Evolutionary conservation across 176 grass and related monocot genomes (phyloP).

Genomic region (Musa troglodytarum): DNA sequence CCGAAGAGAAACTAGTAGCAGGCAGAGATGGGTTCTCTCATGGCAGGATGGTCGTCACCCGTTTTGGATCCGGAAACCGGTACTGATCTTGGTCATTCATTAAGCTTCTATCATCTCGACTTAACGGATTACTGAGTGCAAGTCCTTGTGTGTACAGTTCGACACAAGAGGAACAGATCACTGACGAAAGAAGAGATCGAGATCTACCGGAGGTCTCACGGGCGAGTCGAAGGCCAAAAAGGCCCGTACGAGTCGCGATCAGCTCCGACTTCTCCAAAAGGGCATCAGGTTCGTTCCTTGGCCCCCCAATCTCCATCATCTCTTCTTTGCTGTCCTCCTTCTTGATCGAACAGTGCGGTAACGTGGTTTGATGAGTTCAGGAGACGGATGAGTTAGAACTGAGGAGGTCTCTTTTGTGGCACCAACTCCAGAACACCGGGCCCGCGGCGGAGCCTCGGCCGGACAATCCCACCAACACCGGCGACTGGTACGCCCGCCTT

Average conservation of each 20-base stretch:
- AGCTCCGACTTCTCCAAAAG: not conserved
- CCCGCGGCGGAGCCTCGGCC: too few species aligned
- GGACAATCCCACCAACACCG: not conserved
- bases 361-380: too few species aligned
- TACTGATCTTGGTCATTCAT: not conserved
- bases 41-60: slow-evolving; percentile 67
- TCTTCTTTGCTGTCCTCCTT: too few species aligned
- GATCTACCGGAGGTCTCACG: slow-evolving; percentile 45
- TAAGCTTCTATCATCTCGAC: not conserved
- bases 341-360: too few species aligned
- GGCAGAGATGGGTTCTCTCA: slow-evolving; percentile 64
- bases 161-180: slow-evolving; percentile 43
- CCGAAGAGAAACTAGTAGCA: not conserved
- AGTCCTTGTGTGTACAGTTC: slow-evolving; percentile 24
- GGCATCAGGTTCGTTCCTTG: not conserved
- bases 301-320: too few species aligned
- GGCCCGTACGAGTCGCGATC: not conserved
- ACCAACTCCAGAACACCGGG: too few species aligned
- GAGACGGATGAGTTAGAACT: too few species aligned
- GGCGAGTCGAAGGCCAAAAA: slow-evolving; percentile 9
- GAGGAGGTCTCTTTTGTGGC: too few species aligned
- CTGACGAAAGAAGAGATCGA: slow-evolving; percentile 74
- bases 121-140: not conserved
- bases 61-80: slow-evolving; percentile 32
- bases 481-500: slow-evolving; percentile 16